A percentile compares a stretch with the other conserved stretches of the same genome.
phyloP scores from a whole-genome alignment of 2,329 filamentous ascomycete genomes.

The Thermothelomyces thermophilus region DNA sequence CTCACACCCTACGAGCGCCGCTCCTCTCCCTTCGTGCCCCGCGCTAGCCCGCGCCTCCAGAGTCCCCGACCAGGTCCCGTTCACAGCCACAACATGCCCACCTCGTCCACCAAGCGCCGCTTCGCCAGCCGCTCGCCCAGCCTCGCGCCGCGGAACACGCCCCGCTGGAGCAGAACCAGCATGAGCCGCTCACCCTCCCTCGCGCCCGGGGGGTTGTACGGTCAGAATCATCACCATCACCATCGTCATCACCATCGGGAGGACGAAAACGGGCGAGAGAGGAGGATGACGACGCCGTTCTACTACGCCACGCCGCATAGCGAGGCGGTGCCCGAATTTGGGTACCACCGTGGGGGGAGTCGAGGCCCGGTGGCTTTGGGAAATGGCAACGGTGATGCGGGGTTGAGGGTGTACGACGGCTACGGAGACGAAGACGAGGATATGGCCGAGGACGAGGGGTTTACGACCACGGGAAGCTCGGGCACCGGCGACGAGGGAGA shows the following conservation, averaged over 20 bases:
- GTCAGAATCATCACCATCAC: constrained; percentile 24
- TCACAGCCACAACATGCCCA: constrained; percentile 27
- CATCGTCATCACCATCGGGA: background rate
- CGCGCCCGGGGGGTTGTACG: constrained; percentile 36
- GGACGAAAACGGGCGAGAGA: constrained; percentile 24
- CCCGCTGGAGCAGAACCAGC: constrained; percentile 43
- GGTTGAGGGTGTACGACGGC: constrained; percentile 23
- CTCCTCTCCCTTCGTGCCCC: constrained; percentile 32
- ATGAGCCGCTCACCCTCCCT: constrained; percentile 31
- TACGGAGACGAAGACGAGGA: constrained; percentile 22
- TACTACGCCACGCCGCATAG: constrained; percentile 73
- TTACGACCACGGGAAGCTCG: background rate
- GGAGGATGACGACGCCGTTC: constrained; percentile 48
- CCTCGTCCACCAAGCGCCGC: constrained; percentile 36
- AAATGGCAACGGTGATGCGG: background rate
- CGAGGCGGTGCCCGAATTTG: constrained; percentile 44
- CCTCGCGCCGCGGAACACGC: constrained; percentile 44
- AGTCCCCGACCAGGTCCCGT: constrained; percentile 27
- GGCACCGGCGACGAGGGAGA: constrained; percentile 13
- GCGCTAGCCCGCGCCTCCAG: constrained; percentile 15
- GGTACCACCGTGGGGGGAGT: constrained; percentile 25
- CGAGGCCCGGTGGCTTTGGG: constrained; percentile 15
- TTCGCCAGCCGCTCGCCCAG: constrained; percentile 53
- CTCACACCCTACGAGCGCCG: constrained; percentile 32
- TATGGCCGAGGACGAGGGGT: constrained; percentile 22